Conservation (phyloP, 257 asterid genomes). For the Marsdenia floribunda region DNA sequence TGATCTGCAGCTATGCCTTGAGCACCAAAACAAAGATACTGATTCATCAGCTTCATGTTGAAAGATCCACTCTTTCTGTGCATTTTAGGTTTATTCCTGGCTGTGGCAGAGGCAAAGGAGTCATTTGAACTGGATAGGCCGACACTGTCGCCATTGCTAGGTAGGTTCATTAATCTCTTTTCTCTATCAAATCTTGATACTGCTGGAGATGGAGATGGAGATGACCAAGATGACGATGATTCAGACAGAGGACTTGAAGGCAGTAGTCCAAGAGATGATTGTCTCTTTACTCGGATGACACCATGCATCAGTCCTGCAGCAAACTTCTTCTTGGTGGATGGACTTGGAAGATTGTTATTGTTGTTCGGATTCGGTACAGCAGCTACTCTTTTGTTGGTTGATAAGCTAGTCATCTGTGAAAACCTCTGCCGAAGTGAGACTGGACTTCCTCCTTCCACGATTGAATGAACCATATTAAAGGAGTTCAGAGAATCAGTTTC, state of each 20-base stretch:
- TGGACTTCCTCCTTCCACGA: slow-evolving; percentile 32
- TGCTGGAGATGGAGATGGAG: slow-evolving; percentile 15
- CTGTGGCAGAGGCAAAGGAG: slow-evolving; percentile 17
- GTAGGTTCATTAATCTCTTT: slow-evolving; percentile 8
- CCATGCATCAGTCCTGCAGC: slow-evolving; percentile 55
- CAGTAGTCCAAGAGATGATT: slow-evolving; percentile 36
- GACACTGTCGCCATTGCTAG: slow-evolving; percentile 11
- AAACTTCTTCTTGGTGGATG: slow-evolving; percentile 54
- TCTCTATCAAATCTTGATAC: slow-evolving; percentile 3
- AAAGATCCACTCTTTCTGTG: slow-evolving; percentile 48
- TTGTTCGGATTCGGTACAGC: slow-evolving; percentile 16
- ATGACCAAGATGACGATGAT: slow-evolving; percentile 64
- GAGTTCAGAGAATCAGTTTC: slow-evolving; percentile 41
- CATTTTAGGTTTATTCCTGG: slow-evolving; percentile 25
- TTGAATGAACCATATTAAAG: slow-evolving; percentile 8
- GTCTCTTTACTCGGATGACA: slow-evolving; percentile 48
- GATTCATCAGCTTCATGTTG: slow-evolving; percentile 55
- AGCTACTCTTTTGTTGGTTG: slow-evolving; percentile 44
- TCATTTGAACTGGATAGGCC: slow-evolving; percentile 24
- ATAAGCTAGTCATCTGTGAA: slow-evolving; percentile 39
- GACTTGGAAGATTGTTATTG: slow-evolving; percentile 35
- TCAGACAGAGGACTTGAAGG: slow-evolving; percentile 52
- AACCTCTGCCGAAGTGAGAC: slow-evolving; percentile 63
- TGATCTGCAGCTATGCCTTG: slow-evolving; percentile 51
- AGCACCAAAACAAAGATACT: slow-evolving; percentile 68